phyloP scores from a whole-genome alignment of 1,284 basidiomycete species.

The Macrocystidia cucumis region DNA sequence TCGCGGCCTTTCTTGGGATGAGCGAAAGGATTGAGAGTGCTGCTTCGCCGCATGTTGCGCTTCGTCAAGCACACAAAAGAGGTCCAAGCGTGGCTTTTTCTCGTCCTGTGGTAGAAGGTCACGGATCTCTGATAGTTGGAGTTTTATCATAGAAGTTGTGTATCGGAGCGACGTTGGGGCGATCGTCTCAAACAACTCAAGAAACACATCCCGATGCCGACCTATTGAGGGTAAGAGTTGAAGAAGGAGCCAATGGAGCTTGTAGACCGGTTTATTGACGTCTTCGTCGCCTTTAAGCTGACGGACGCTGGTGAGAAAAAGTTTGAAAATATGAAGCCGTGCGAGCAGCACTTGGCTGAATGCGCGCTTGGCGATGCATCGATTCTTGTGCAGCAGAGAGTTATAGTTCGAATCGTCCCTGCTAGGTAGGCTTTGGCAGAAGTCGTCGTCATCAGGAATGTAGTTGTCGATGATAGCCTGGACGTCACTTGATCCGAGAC shows the following conservation, averaged over 20 bases:
- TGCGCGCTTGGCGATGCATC: slow-evolving; percentile 22
- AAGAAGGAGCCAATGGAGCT: slow-evolving; percentile 28
- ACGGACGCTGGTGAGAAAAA: slow-evolving; percentile 26
- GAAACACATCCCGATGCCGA: slow-evolving; percentile 28
- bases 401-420: slow-evolving; percentile 20
- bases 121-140: slow-evolving; percentile 10
- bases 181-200: slow-evolving; percentile 23
- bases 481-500: slow-evolving; percentile 31
- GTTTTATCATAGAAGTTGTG: slow-evolving; percentile 20
- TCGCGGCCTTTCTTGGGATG: slow-evolving; percentile 21
- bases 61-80: slow-evolving; percentile 34
- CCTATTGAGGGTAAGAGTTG: slow-evolving; percentile 28
- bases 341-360: slow-evolving; percentile 29
- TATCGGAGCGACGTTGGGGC: slow-evolving; percentile 19
- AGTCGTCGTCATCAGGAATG: slow-evolving; percentile 22
- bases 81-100: slow-evolving; percentile 14
- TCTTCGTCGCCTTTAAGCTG: slow-evolving; percentile 8
- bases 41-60: slow-evolving; percentile 30
- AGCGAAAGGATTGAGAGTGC: slow-evolving; percentile 25
- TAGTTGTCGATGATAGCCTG: slow-evolving; percentile 26
- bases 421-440: slow-evolving; percentile 20
- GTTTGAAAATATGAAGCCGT: slow-evolving; percentile 26
- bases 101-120: neutral
- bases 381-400: slow-evolving; percentile 21
- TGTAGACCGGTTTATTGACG: slow-evolving; percentile 13